Evolutionary conservation across 1,284 basidiomycete species (phyloP).

Genomic region (Apiotrichum gamsii): DNA sequence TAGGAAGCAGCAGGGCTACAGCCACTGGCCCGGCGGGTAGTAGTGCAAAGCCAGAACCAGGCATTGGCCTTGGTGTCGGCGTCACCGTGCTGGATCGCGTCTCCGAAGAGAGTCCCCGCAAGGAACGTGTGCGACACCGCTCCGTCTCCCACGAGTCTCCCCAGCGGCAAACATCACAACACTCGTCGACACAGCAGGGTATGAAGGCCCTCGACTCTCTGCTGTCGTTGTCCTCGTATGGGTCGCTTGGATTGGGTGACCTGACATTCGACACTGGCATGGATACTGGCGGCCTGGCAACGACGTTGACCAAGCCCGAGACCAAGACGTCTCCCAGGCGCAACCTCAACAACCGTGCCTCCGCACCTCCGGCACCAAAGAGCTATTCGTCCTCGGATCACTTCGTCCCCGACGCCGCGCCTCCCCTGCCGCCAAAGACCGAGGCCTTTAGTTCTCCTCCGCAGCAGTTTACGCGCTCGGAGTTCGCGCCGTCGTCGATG

Average conservation of each 20-base stretch:
- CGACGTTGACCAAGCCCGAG: conserved; percentile 29
- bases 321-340: conserved; percentile 8
- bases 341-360: conserved; percentile 12
- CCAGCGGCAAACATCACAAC: not conserved
- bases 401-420: conserved; percentile 2
- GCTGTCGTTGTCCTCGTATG: conserved; percentile 22
- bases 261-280: conserved; percentile 39
- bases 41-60: not conserved
- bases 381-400: conserved; percentile 2
- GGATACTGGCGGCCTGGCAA: conserved; percentile 29
- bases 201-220: conserved; percentile 11
- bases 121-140: conserved; percentile 12
- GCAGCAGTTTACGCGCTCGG: too few relatives aligned
- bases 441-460: too few relatives aligned
- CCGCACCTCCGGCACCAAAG: conserved; percentile 19
- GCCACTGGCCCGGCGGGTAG: too few relatives aligned
- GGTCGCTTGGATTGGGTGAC: too few relatives aligned
- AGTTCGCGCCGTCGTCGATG: not conserved
- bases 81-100: conserved; percentile 24
- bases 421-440: conserved; percentile 7
- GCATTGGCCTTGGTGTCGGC: not conserved
- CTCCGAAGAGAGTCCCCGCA: conserved; percentile 21
- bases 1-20: too few relatives aligned
- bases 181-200: conserved; percentile 3
- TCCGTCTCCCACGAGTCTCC: conserved; percentile 19